Conservation (phyloP, 2,329 filamentous ascomycete genomes). For the Coniella vitis region DNA sequence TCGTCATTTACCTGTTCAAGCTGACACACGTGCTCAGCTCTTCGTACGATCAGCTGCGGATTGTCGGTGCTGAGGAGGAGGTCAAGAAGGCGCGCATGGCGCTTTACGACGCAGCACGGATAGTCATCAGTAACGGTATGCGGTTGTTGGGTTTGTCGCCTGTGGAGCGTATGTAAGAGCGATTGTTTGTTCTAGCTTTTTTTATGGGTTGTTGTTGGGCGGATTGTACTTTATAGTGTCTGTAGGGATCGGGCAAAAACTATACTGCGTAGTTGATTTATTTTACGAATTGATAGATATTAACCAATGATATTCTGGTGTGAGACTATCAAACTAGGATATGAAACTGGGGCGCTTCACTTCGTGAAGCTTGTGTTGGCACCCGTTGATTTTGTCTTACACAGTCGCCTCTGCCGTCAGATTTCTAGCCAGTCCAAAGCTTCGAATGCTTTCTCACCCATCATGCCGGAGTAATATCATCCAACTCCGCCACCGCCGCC, state of each 20-base stretch:
- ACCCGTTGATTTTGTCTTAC: no score
- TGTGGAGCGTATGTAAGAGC: slow-evolving; percentile 49
- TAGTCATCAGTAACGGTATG: slow-evolving; percentile 80
- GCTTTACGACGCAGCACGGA: slow-evolving; percentile 68
- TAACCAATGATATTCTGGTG: no score
- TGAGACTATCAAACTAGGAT: no score
- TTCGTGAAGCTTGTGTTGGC: no score
- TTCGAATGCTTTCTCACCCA: neutral
- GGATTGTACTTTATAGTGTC: neutral
- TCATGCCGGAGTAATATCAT: neutral
- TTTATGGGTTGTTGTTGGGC: neutral
- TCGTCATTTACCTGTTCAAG: slow-evolving; percentile 66
- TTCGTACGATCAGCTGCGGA: slow-evolving; percentile 75
- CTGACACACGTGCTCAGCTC: slow-evolving; percentile 76
- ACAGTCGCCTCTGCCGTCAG: no score
- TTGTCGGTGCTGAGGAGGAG: slow-evolving; percentile 71
- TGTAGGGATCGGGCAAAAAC: no score
- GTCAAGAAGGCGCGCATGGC: slow-evolving; percentile 68
- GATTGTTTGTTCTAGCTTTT: neutral
- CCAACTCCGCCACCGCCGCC: slow-evolving; percentile 1
- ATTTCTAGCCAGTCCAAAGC: no score
- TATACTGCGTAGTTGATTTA: no score
- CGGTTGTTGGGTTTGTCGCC: slow-evolving; percentile 69
- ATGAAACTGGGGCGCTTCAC: no score
- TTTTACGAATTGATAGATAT: no score